Percentiles rank a stretch among this genome's conserved stretches.
Evolutionary conservation across 1,139 yeast genomes (phyloP).

Genomic region (Lipomyces yarrowii): DNA sequence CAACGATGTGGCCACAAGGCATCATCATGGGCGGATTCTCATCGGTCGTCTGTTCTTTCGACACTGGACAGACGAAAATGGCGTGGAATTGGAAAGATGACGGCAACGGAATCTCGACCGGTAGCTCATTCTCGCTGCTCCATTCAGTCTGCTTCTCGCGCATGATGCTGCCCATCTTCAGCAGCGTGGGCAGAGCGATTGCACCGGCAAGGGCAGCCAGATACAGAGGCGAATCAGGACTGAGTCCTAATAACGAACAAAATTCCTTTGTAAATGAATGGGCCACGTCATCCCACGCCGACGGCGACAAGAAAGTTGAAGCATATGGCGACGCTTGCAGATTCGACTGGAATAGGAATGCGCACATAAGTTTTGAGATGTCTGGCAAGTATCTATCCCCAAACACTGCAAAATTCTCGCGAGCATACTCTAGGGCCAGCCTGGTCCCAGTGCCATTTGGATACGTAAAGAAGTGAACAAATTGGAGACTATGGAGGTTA

Average conservation of each 20-base stretch:
- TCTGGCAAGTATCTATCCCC: conserved; percentile 48
- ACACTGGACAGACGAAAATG: conserved; percentile 86
- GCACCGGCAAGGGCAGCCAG: conserved; percentile 70
- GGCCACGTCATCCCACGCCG: conserved; percentile 50
- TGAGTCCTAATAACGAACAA: conserved; percentile 63
- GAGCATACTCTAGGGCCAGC: conserved; percentile 59
- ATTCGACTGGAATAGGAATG: conserved; percentile 47
- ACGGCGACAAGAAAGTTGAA: conserved; percentile 36
- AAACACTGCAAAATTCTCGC: conserved; percentile 54
- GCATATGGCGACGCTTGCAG: conserved; percentile 50
- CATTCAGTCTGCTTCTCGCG: conserved; percentile 55
- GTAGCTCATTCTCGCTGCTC: conserved; percentile 59
- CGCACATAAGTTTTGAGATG: conserved; percentile 58
- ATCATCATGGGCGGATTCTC: conserved; percentile 63
- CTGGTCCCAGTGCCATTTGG: conserved; percentile 36
- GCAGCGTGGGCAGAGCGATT: conserved; percentile 69
- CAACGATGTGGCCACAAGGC: conserved; percentile 66
- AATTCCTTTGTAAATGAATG: conserved; percentile 65
- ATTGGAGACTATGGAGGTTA: conserved; percentile 65
- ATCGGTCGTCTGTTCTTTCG: conserved; percentile 75
- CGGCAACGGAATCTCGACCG: conserved; percentile 62
- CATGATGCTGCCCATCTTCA: conserved; percentile 61
- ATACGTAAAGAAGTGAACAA: conserved; percentile 43
- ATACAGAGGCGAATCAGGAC: conserved; percentile 72
- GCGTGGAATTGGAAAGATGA: conserved; percentile 65